Base-by-base conservation (phyloP, 768 basidiomycete genomes). In the Termitomyces bulborhizus region DNA sequence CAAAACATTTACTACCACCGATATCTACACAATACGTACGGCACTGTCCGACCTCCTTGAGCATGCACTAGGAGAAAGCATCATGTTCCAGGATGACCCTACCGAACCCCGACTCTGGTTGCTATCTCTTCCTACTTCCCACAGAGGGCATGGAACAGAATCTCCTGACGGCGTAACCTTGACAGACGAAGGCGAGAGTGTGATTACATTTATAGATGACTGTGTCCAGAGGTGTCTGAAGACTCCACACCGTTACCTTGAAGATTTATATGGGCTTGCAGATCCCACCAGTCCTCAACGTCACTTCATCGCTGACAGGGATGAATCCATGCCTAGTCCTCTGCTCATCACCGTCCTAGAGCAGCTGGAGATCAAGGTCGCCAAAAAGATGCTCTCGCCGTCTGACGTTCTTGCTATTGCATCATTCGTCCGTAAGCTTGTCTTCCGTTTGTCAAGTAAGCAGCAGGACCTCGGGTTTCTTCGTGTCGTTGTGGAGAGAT, bases 231-330 rank as follows among this genome's bases (percentile, higher is more conserved):
- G 90, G 16, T 93, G 87, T 61, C 65, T 86, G 59, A 92, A 88
- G 68, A 88, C 86, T 2, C 90, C 93, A 0, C 90, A 93, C 66
- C 80, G 83, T 29, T 98, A 96, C 65, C 76, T 96, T 51, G 94
- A 97, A 62, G 85, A 85, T 24, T 69, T 85, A 58, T 66, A 77
- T 6, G 63, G 68, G 0, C 64, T 83, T 21, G 51, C 60, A 57
- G 50, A 63, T 21, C 45, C 51, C 1, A 58, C 51, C n/a, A 26
- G 40, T 40, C 5, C 36, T 27, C 16, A 37, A 5, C 11, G 16
- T 16, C 52, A 53, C n/a, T 11, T 16, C 18, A n/a, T 6, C 16
- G 40, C 27, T 29, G 60, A 62, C 52, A 52, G 58, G n/a, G 62
- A 68, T 16, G 74, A 75, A 18, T 55, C 59, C 11, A 69, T 73